Evolutionary conservation across 2,329 filamentous ascomycete species (phyloP), one percentile per base, ranked within the genome.

Genomic region (Leptographium lundbergii): DNA sequence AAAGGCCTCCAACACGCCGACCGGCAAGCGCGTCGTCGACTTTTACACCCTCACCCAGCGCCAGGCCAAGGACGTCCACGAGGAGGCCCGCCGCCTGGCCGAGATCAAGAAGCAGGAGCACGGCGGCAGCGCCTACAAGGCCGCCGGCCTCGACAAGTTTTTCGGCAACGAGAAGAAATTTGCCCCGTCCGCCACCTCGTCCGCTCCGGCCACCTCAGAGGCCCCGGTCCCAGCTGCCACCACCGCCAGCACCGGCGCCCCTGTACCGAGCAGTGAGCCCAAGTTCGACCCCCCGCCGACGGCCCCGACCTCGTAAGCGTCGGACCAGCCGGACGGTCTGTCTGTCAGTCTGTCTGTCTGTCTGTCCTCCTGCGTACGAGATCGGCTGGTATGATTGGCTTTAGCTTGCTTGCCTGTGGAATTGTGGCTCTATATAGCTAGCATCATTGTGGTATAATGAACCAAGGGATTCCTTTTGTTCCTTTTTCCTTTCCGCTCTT

Each of bases 31-130:
- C 74, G 76, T 99, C 62, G 87, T 89, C 66, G 78, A 86, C 63
- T 99, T 99, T 76, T 99, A 99, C 75, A 81, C 85, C 9, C 79
- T 89, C 66, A 82, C 88, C 63, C 85, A 87, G 71, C 90, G 90
- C 76, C 91, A 97, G 74, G 91, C 96, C 36, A 80, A 90, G 67
- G 94, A 99, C 70, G 94, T 99, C 54, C 94, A 99, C 75, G 81
- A 80, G 63, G 94, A 99, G 79, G 94, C 94, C 36, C 81, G 87
- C 63, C 85, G 94, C 66, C 79, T 99, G 58, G 92, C 92, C 56
- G 85, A 95, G 64, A 73, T 99, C 65, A 96, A 96, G 86, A 85
- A 84, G 70, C 74, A 83, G 62, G 78, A 82, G 70, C 72, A 77
- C 53, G 81, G 81, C 24, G 79, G 78, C 56, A 81, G 76, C 63